Evolutionary conservation across 345 rosid species (phyloP).

Genomic region (Adansonia digitata): DNA sequence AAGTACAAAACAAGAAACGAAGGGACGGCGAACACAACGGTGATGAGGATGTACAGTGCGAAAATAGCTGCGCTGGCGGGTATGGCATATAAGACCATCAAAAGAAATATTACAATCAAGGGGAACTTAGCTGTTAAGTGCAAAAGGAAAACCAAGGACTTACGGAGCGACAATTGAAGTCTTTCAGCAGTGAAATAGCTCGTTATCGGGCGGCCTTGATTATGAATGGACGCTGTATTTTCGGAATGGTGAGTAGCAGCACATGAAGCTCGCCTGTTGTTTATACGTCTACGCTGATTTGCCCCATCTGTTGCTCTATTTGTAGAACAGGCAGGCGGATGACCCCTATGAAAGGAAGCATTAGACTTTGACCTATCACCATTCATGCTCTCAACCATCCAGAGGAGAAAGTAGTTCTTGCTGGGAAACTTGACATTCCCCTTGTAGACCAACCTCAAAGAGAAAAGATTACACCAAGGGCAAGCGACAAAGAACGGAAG

Average conservation of each 20-base stretch:
- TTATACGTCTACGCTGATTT: constrained; percentile 18
- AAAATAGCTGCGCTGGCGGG: constrained; percentile 64
- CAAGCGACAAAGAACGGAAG: constrained; percentile 59
- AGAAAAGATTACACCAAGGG: constrained; percentile 67
- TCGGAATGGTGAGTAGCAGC: not conserved
- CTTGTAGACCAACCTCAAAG: constrained; percentile 45
- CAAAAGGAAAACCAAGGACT: constrained; percentile 49
- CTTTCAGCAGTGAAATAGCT: constrained; percentile 33
- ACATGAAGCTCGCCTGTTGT: constrained; percentile 10
- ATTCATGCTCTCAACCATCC: constrained; percentile 70
- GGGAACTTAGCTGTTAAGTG: constrained; percentile 57
- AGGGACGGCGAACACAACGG: constrained; percentile 61
- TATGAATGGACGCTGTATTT: constrained; percentile 11
- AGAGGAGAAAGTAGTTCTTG: constrained; percentile 61
- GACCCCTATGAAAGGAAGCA: constrained; percentile 26
- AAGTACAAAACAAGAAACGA: constrained; percentile 56
- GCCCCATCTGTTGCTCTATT: constrained; percentile 20
- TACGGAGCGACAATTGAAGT: constrained; percentile 37
- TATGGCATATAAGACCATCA: constrained; percentile 52
- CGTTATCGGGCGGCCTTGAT: constrained; percentile 12
- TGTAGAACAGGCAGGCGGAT: constrained; percentile 16
- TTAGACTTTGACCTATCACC: constrained; percentile 38
- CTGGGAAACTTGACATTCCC: constrained; percentile 52
- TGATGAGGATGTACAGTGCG: constrained; percentile 49
- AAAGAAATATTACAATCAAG: constrained; percentile 44